phyloP scores from a whole-genome alignment of 176 grass and related monocot species.

The Miscanthus lutarioriparius region DNA sequence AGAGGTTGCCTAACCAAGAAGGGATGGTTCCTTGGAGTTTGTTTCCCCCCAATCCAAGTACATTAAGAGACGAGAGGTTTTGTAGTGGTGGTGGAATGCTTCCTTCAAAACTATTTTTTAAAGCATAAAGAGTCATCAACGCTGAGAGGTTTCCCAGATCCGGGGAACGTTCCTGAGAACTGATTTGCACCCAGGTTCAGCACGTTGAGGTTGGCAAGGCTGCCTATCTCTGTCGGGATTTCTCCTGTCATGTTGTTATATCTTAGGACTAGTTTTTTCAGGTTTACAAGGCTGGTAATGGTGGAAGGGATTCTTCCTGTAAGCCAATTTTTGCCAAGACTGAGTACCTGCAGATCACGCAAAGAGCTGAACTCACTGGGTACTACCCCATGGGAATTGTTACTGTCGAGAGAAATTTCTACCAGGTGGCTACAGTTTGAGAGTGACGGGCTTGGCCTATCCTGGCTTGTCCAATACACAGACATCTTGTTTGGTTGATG shows the following conservation, averaged over 20 bases:
- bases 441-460: no score
- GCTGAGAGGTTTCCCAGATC: conserved; percentile 31
- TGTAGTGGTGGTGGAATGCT: neutral
- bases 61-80: neutral
- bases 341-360: neutral
- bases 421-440: neutral
- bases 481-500: no score
- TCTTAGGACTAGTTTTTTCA: neutral
- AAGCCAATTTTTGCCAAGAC: neutral
- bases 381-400: neutral
- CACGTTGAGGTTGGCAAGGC: neutral
- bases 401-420: neutral
- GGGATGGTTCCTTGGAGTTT: neutral
- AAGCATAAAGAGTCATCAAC: neutral
- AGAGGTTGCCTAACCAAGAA: conserved; percentile 10
- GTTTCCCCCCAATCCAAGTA: neutral
- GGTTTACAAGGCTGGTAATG: neutral
- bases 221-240: neutral
- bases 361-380: neutral
- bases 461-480: no score
- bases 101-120: neutral
- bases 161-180: neutral
- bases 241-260: conserved; percentile 32
- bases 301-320: neutral
- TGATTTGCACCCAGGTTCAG: neutral